Conservation (phyloP, 2,329 filamentous ascomycete genomes). For the Calycina herbarum region DNA sequence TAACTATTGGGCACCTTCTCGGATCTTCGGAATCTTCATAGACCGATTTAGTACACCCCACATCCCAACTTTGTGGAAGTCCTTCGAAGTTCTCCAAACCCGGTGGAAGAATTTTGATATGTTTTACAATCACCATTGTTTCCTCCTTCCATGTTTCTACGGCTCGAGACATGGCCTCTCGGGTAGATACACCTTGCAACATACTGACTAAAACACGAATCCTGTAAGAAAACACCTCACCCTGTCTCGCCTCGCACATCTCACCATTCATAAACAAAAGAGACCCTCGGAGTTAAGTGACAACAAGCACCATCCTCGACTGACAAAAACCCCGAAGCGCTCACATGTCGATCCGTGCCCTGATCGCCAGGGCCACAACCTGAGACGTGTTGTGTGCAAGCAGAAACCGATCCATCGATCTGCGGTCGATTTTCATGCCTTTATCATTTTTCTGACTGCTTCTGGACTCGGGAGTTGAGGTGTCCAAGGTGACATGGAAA, state of each 20-base stretch:
- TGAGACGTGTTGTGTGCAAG: conserved; percentile 1
- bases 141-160: background rate
- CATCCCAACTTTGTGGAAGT: background rate
- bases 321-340: background rate
- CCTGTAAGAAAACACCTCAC: background rate
- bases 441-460: background rate
- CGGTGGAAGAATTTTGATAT: background rate
- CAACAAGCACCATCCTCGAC: conserved; percentile 1
- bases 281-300: background rate
- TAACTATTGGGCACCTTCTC: background rate
- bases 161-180: background rate
- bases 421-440: background rate
- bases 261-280: background rate
- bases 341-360: background rate
- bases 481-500: too few relatives aligned
- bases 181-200: conserved; percentile 1
- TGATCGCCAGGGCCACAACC: conserved; percentile 5
- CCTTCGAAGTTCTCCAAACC: too few relatives aligned
- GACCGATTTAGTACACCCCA: background rate
- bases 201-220: background rate
- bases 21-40: background rate
- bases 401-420: too few relatives aligned
- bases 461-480: background rate
- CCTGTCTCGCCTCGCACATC: background rate
- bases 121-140: background rate